Evolutionary conservation across 129 eudicot genomes (phyloP).

Genomic region (Logfia minima): DNA sequence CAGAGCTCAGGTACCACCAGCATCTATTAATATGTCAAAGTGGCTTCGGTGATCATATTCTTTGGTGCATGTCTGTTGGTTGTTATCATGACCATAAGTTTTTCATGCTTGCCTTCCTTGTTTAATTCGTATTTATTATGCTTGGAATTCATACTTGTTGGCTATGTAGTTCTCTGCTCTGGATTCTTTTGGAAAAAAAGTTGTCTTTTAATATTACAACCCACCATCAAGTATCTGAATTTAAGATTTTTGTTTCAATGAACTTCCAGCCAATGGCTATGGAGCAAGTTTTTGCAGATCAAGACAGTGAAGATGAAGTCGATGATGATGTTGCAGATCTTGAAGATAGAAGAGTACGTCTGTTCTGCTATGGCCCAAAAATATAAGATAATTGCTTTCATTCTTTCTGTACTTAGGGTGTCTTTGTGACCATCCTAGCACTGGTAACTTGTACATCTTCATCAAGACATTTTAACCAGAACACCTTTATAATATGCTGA

Average conservation of each 20-base stretch:
- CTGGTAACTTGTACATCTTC: not conserved
- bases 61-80: not conserved
- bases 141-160: not conserved
- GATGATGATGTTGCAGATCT: conserved; percentile 96
- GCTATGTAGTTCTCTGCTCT: not conserved
- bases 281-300: conserved; percentile 89
- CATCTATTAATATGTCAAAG: conserved; percentile 7
- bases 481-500: not conserved
- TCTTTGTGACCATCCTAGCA: not conserved
- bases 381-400: conserved; percentile 6
- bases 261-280: conserved; percentile 68
- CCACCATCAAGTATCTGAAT: conserved; percentile 2
- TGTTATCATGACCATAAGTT: not conserved
- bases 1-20: conserved; percentile 80
- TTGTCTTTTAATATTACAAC: not conserved
- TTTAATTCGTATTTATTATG: not conserved
- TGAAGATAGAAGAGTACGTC: conserved; percentile 87
- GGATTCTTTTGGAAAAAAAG: not conserved
- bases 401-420: not conserved
- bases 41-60: conserved; percentile 6
- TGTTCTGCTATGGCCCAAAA: not conserved
- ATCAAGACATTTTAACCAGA: not conserved
- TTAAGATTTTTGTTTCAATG: conserved; percentile 1
- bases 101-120: not conserved
- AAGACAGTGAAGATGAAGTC: conserved; percentile 96